Base-by-base conservation (phyloP, 768 basidiomycete genomes). In the Tulasnella sp. region DNA sequence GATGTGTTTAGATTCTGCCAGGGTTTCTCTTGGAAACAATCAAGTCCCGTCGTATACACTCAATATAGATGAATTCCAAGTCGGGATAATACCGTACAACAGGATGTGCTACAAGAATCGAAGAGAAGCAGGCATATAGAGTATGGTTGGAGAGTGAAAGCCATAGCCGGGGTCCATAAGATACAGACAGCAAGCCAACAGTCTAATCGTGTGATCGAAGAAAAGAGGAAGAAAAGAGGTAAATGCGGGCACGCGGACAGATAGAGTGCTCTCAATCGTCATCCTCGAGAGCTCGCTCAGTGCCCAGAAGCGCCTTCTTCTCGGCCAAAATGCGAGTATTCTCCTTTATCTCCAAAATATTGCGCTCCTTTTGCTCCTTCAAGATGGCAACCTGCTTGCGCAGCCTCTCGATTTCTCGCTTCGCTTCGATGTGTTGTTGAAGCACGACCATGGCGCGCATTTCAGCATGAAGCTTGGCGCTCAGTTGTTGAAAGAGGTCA, bases 341-440 rank as follows among this genome's bases (percentile, higher is more conserved):
- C 34, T 68, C 34, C 27, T 68, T 21, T 14, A 68, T 68, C 62
- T 68, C 62, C 62, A 68, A 68, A 10, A 68, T 68, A 12, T 68
- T 68, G 4, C 62, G 62, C 62, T 68, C 62, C 27, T 34, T 68
- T 31, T 68, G 62, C 62, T 68, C 62, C 27, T 68, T 68, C 27
- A 68, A 68, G 5, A 68, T 34, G 31, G 62, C 62, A 31, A 68
- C 62, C 62, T 68, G 62, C 27, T n/a, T 68, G 24, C 62, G 62
- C 31, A 68, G 62, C 62, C 62, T 68, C 62, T 68, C 62, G 62
- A 68, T 68, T n/a, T 68, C 62, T n/a, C 62, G n/a, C 62, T 68
- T 68, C 62, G n/a, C 62, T 34, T 68, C 62, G 12, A 68, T 68
- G 27, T 68, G 62, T 10, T 68, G 62, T 68, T 68, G 62, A 7